phyloP scores from a whole-genome alignment of 2,329 filamentous ascomycete species.

The Aspergillus oerlinghausenensis region DNA sequence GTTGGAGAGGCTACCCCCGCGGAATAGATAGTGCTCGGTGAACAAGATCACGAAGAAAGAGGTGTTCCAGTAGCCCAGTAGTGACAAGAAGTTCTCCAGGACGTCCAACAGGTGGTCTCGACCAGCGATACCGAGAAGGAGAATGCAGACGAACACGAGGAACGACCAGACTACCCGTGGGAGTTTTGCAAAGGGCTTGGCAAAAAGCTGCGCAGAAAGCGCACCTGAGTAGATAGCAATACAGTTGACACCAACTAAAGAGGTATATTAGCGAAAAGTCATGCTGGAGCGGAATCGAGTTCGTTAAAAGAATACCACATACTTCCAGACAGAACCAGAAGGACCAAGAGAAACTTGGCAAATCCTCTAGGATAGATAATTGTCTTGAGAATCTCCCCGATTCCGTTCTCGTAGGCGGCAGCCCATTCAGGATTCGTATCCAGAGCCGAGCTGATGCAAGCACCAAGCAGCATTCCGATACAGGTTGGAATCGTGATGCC shows the following conservation, averaged over 20 bases:
- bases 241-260: conserved; percentile 42
- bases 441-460: conserved; percentile 41
- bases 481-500: conserved; percentile 48
- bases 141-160: conserved; percentile 43
- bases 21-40: conserved; percentile 48
- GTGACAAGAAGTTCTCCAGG: conserved; percentile 45
- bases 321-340: conserved; percentile 32
- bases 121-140: conserved; percentile 43
- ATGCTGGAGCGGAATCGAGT: background rate
- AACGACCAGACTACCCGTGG: conserved; percentile 49
- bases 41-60: conserved; percentile 48
- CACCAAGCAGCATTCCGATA: conserved; percentile 47
- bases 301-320: background rate
- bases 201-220: conserved; percentile 38
- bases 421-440: conserved; percentile 40
- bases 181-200: conserved; percentile 40
- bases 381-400: conserved; percentile 45
- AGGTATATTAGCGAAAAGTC: background rate
- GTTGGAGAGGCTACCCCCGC: conserved; percentile 37
- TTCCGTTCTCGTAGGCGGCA: conserved; percentile 26
- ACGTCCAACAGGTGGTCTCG: conserved; percentile 42
- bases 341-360: conserved; percentile 41
- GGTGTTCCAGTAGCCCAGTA: conserved; percentile 50
- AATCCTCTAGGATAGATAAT: conserved; percentile 45
- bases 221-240: conserved; percentile 40